phyloP scores from a whole-genome alignment of 2,329 filamentous ascomycete genomes.

The Periconia sp. region DNA sequence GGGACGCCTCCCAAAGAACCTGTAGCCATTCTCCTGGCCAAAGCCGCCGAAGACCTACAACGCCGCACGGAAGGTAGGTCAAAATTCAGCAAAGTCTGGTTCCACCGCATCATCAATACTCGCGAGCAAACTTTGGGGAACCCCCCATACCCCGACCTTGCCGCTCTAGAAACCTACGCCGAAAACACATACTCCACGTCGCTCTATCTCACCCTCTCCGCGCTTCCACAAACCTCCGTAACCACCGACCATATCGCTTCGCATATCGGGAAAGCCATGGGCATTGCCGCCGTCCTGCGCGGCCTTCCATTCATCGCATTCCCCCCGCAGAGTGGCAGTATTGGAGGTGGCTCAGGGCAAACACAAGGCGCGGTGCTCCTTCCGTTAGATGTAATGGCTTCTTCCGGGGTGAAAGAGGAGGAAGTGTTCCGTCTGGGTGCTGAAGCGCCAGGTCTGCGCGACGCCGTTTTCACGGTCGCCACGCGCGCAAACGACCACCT shows the following conservation, averaged over 20 bases:
- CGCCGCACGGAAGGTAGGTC: constrained; percentile 49
- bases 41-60: constrained; percentile 64
- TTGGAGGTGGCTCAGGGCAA: constrained; percentile 41
- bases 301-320: constrained; percentile 88
- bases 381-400: constrained; percentile 87
- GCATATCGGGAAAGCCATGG: constrained; percentile 91
- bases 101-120: constrained; percentile 72
- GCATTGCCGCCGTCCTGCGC: constrained; percentile 82
- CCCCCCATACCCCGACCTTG: constrained; percentile 73
- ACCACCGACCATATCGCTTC: constrained; percentile 90
- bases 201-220: constrained; percentile 82
- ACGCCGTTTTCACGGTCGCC: constrained; percentile 89
- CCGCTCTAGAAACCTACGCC: constrained; percentile 80
- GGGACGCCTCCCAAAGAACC: constrained; percentile 85
- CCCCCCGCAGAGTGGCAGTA: constrained; percentile 55
- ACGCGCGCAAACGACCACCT: constrained; percentile 94
- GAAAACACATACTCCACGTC: constrained; percentile 95
- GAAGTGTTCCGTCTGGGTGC: constrained; percentile 82
- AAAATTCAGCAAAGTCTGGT: constrained; percentile 59
- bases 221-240: constrained; percentile 76
- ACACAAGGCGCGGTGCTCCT: constrained; percentile 71
- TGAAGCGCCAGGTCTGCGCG: constrained; percentile 76
- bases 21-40: constrained; percentile 79
- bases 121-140: constrained; percentile 83
- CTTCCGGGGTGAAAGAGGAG: constrained; percentile 79